Percentiles rank a stretch among this genome's conserved stretches.
These are phyloP conservation scores for Melocanna baccifera DNA, from an alignment of 176 grass and related monocot species.

Conservation along the genomic window DNA sequence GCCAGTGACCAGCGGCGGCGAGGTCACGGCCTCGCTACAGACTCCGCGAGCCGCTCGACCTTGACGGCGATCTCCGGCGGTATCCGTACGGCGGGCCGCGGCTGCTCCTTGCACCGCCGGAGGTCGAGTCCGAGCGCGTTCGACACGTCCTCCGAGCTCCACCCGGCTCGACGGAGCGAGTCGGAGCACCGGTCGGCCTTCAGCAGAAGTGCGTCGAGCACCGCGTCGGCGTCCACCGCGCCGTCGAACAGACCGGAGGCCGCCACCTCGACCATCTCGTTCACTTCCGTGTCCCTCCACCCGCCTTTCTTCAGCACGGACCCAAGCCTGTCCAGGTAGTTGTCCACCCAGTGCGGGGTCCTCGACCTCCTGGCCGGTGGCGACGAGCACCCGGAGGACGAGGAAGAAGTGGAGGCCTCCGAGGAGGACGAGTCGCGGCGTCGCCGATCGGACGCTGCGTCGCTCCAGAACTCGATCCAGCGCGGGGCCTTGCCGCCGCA, in stretches of 20 bases:
- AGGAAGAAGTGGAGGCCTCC: slow-evolving; percentile 56
- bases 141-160: slow-evolving; percentile 81
- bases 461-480: slow-evolving; percentile 92
- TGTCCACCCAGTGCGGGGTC: slow-evolving; percentile 59
- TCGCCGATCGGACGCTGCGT: slow-evolving; percentile 69
- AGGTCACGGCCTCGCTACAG: slow-evolving; percentile 36
- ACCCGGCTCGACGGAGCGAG: slow-evolving; percentile 63
- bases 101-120: slow-evolving; percentile 37
- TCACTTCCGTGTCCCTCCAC: slow-evolving; percentile 66
- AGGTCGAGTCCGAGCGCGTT: slow-evolving; percentile 67
- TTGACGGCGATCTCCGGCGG: slow-evolving; percentile 66
- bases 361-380: slow-evolving; percentile 12
- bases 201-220: slow-evolving; percentile 62
- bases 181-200: slow-evolving; percentile 63
- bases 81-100: slow-evolving; percentile 18
- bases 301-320: slow-evolving; percentile 55
- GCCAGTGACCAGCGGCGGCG: neutral
- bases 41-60: slow-evolving; percentile 53
- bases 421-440: slow-evolving; percentile 77
- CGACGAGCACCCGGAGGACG: slow-evolving; percentile 49
- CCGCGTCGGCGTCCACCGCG: slow-evolving; percentile 44
- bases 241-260: slow-evolving; percentile 52
- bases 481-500: slow-evolving; percentile 52
- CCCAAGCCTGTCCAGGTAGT: slow-evolving; percentile 57
- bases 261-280: slow-evolving; percentile 57